Conservation (phyloP, 148 eudicot genomes). For the Rheum nobile region DNA sequence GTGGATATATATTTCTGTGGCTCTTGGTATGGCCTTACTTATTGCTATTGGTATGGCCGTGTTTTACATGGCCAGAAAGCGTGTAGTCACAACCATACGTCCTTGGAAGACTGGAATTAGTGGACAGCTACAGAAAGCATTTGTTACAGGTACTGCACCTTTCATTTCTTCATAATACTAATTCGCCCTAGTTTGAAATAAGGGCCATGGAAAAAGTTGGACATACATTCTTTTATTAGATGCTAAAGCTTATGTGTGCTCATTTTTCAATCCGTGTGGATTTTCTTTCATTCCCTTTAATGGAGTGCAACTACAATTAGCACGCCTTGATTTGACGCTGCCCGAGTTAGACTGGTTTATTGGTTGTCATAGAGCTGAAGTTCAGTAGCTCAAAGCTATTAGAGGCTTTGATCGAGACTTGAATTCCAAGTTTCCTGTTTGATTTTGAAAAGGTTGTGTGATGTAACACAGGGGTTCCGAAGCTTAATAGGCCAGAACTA, state of each 20-base stretch:
- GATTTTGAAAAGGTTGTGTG: not conserved
- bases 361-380: too few species aligned
- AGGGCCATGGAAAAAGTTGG: not conserved
- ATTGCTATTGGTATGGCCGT: conserved; percentile 22
- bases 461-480: conserved; percentile 65
- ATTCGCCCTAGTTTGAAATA: not conserved
- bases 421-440: not conserved
- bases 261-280: too few species aligned
- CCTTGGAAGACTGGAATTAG: conserved; percentile 95
- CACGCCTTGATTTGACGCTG: too few species aligned
- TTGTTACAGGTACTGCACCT: conserved; percentile 57
- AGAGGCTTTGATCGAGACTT: too few species aligned
- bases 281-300: too few species aligned
- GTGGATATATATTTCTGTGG: conserved; percentile 45
- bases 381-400: too few species aligned
- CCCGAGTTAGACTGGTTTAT: too few species aligned
- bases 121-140: conserved; percentile 96
- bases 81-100: conserved; percentile 45
- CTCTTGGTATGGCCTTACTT: conserved; percentile 27
- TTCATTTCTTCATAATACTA: not conserved
- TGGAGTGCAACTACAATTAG: too few species aligned
- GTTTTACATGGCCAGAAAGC: conserved; percentile 36
- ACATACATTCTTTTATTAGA: not conserved
- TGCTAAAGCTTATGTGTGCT: too few species aligned
- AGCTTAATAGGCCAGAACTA: conserved; percentile 70